Evolutionary conservation across 352 stramenopile species (phyloP), one percentile per base, ranked within the genome.

Genomic region (Globisporangium orthogonon): DNA sequence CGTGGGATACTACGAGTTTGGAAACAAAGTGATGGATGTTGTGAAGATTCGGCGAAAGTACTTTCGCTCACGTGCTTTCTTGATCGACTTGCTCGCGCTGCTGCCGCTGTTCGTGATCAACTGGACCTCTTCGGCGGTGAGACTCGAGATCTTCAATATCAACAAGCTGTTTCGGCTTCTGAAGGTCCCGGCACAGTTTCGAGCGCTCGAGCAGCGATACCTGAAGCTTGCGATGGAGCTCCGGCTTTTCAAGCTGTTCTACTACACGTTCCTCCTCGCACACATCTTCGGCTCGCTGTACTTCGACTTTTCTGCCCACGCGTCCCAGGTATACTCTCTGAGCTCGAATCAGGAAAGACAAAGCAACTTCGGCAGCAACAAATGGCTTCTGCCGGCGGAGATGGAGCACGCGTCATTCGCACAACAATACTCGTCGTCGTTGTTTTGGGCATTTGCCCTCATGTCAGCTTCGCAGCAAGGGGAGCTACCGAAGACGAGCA

Each of bases 221-320:
- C 51, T 81, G 30, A 79, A 69, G 39, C 62, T 69, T 13, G 69
- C 66, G 10, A 75, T 71, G 15, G 71, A 84, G 29, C 52, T 84
- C 10, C 61, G 74, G 0, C 40, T 82, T 11, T 79, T 78, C 61
- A 84, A 84, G 67, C 65, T 84, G 1, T 40, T 81, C 14, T 84
- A 81, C 59, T 81, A 84, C 57, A 74, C 70, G 7, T 79, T 79
- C 45, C 52, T 84, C 23, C 59, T 84, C 2, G 62, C 71, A 3
- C 74, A 84, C 58, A 58, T 81, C 29, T 75, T 84, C 31, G 74
- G 74, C 7, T 84, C 66, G 52, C 69, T 78, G 29, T 84, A 70
- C 56, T 84, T 77, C 52, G 69, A 84, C 50, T 84, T 84, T 59
- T 73, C 67, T 0, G 70, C 72, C 4, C 66, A 76, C 30, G 61